Evolutionary conservation across 2,329 filamentous ascomycete genomes (phyloP), one percentile per base, ranked within the genome.

Genomic region (Colletotrichum musicola): DNA sequence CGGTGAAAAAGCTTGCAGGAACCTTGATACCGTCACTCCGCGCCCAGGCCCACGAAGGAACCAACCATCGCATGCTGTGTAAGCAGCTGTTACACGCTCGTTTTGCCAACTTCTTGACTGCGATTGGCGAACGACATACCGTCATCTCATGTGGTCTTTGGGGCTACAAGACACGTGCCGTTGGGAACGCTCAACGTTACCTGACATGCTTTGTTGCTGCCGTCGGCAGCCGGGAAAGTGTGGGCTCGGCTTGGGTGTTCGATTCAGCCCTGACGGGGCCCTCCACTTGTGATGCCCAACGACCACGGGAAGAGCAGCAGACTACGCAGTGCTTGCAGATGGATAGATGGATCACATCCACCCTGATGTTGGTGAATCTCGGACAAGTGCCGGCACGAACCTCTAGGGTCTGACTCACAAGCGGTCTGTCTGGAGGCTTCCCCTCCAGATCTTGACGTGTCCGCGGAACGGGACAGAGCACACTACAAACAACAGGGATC

Each of bases 241-340:
- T 25, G 51, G 59, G 40, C 27, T 51, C 22, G 44, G 44, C 20
- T 30, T 64, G 35, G 47, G n/a, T 38, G 40, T 47, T 10, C 30
- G 35, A 38, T 53, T 63, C 59, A 64, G 44, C 60, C 64, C 38
- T 67, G 40, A 44, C 35, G 57, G 30, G 44, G 38, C 56, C 44
- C 59, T 55, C 25, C 56, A 54, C 40, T 20, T 22, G 40, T 49
- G 25, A 42, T 5, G 14, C 3, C 40, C 44, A 40, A 16, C 14
- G n/a, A 44, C 18, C 46, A 27, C 53, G 40, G 1, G 20, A 49
- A 49, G n/a, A 27, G 22, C 22, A 7, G n/a, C 22, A 42, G 40
- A 42, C 40, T 6, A 35, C 30, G 30, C 30, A 10, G 30, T 35
- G 7, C 30, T 35, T 35, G 30, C 7, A 42, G 16, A 35, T 50